phyloP scores from a whole-genome alignment of 345 rosid species.

The Aegle marmelos region DNA sequence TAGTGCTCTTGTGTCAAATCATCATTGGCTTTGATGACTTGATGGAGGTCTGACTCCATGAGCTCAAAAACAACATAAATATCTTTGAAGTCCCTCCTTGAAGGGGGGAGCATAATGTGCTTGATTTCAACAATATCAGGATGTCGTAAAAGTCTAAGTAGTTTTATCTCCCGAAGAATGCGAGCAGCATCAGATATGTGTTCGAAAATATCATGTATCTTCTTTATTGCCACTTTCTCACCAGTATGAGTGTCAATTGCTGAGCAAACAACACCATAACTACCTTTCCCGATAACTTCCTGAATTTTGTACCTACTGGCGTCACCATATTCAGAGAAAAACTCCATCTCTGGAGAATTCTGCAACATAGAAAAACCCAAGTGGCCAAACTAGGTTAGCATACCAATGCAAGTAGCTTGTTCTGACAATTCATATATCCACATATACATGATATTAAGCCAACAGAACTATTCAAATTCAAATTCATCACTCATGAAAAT shows the following conservation, averaged over 20 bases:
- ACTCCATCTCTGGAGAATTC: constrained; percentile 78
- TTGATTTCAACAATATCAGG: constrained; percentile 95
- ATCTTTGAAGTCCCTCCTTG: constrained; percentile 87
- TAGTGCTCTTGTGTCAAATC: constrained; percentile 93
- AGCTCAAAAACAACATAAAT: constrained; percentile 96
- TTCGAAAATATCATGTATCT: constrained; percentile 85
- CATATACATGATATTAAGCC: not conserved
- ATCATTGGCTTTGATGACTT: constrained; percentile 95
- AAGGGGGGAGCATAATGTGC: constrained; percentile 95
- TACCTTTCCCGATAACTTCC: constrained; percentile 94
- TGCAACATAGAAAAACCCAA: constrained; percentile 29
- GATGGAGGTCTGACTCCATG: constrained; percentile 97
- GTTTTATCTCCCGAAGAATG: constrained; percentile 86
- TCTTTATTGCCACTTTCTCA: constrained; percentile 89
- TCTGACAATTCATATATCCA: not conserved
- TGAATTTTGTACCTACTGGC: constrained; percentile 77
- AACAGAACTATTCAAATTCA: not conserved
- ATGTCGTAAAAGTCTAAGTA: constrained; percentile 79
- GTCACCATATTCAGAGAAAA: constrained; percentile 93
- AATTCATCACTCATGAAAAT: not conserved
- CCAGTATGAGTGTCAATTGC: constrained; percentile 82
- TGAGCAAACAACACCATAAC: constrained; percentile 93
- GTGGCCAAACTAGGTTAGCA: constrained; percentile 3
- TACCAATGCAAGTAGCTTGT: not conserved
- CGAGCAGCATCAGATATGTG: constrained; percentile 92